Evolutionary conservation across 495 filamentous ascomycete genomes (phyloP).

Genomic region (Neurospora sp.): DNA sequence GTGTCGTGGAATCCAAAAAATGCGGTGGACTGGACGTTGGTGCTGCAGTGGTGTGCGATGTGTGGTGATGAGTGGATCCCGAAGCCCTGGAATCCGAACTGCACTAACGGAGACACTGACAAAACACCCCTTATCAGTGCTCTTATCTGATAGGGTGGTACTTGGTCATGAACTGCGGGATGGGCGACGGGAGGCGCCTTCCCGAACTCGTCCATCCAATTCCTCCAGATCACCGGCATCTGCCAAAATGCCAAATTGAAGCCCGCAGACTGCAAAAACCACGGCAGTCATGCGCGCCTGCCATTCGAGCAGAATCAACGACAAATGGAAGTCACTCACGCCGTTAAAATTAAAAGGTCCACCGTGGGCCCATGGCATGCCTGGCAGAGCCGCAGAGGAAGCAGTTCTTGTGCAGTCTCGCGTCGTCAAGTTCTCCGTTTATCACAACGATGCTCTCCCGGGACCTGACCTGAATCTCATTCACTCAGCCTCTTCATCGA

Average conservation of each 20-base stretch:
- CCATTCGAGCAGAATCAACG: not conserved
- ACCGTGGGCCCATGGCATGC: not conserved
- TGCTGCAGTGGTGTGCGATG: not conserved
- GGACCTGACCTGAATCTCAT: not conserved
- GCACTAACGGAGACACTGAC: not conserved
- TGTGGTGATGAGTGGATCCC: not conserved
- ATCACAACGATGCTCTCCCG: not conserved
- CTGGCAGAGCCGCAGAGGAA: not conserved
- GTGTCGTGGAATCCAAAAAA: not conserved
- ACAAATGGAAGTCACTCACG: not conserved
- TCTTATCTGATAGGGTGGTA: not conserved
- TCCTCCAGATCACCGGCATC: not conserved
- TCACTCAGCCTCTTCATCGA: not conserved
- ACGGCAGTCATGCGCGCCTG: not conserved
- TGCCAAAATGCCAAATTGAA: not conserved
- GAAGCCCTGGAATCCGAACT: not conserved
- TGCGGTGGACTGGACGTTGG: not conserved
- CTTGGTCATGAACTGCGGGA: not conserved
- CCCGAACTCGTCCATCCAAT: not conserved
- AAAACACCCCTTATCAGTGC: not conserved
- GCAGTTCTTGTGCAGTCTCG: not conserved
- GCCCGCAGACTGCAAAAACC: not conserved
- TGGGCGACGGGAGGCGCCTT: not conserved
- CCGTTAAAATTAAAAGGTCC: not conserved
- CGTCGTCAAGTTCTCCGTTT: not conserved